Conservation (phyloP, 139 green algal species). For the Chlamydomonas sp. region DNA sequence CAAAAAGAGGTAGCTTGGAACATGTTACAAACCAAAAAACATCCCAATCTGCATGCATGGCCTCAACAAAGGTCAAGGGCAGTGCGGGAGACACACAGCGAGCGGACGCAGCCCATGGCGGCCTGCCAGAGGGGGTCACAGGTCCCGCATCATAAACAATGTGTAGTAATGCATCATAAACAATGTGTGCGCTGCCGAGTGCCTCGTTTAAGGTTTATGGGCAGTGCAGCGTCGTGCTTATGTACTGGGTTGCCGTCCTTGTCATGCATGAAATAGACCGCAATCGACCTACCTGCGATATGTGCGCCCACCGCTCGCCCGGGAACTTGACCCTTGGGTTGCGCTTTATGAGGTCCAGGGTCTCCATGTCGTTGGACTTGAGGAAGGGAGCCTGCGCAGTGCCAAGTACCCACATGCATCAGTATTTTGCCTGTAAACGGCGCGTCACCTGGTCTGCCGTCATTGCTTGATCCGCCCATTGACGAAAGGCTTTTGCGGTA, state of each 20-base stretch:
- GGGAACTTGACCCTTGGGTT: constrained; percentile 56
- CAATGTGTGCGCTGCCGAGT: no score
- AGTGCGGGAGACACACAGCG: background rate
- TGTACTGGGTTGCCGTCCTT: no score
- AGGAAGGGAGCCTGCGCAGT: constrained; percentile 32
- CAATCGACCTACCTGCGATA: constrained; percentile 21
- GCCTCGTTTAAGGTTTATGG: no score
- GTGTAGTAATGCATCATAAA: no score
- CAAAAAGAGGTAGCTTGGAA: background rate
- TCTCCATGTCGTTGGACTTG: constrained; percentile 57
- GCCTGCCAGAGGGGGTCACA: no score
- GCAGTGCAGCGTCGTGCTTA: background rate
- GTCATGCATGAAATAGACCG: no score
- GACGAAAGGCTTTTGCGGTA: constrained; percentile 34
- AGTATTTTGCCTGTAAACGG: background rate
- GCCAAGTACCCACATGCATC: background rate
- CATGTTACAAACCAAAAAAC: background rate
- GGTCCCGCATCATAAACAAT: no score
- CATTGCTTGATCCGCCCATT: background rate
- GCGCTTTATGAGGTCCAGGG: constrained; percentile 58
- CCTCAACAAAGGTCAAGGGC: no score
- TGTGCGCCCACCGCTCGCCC: constrained; percentile 41
- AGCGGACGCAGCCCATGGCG: background rate
- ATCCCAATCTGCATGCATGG: no score
- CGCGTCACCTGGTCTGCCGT: background rate